Evolutionary conservation across 2,329 filamentous ascomycete species (phyloP), one percentile per base, ranked within the genome.

Genomic region (Cytospora mali): DNA sequence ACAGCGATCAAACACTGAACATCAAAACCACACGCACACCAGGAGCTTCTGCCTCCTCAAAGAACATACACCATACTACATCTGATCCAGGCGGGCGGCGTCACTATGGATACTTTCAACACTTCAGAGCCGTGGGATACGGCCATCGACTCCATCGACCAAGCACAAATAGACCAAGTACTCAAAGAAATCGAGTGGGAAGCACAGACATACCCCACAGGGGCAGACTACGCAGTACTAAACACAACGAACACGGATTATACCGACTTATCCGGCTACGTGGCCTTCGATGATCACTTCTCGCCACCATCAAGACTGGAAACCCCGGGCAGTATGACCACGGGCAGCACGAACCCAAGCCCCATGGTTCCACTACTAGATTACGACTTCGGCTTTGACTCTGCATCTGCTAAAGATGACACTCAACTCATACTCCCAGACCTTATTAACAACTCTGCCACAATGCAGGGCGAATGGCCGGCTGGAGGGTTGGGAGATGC

Each of bases 291-390:
- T 1, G 21, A 13, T 1, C 31, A n/a, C 9, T 11, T 54, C 35
- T 60, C 50, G 25, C 58, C 58, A 23, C 29, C 53, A 18, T 54
- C 58, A 27, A 50, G 58, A 2, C 53, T 54, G 31, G 58, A 25
- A 11, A 60, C 50, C 50, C 58, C 58, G 14, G 48, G 58, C 21
- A 60, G 58, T 28, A 60, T 60, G 58, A 60, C 58, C 7, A 60
- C 58, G 27, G 58, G 35, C 58, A 54, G 58, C 50, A 60, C 58
- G 7, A 60, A 54, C 28, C 58, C 29, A 11, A 60, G 58, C 51
- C 58, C 58, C 16, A 4, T 28, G 6, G 50, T 60, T 7, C 58
- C 58, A 11, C 16, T 48, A n/a, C 35, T 60, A n/a, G 58, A 60
- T 33, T 60, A 54, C 28, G 50, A 60, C 48, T 46, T 60, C 50